These are phyloP conservation scores for Lactifluus hygrophoroides DNA, from an alignment of 768 basidiomycete genomes.

Conservation along the genomic window DNA sequence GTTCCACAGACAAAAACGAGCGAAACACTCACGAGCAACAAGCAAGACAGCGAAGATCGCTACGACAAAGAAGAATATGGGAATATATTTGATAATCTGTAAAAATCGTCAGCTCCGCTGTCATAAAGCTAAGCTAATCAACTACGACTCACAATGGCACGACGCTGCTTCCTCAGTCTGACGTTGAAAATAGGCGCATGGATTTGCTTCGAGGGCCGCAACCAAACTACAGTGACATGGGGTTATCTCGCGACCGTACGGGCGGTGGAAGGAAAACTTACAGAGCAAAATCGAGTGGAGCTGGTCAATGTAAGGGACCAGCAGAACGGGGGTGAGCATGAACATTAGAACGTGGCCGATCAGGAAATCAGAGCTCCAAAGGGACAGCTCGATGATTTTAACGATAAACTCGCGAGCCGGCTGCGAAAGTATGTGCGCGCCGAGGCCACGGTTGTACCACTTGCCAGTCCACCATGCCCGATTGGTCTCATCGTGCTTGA, in stretches of 20 bases:
- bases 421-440: constrained; percentile 87
- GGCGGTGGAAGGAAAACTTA: constrained; percentile 36
- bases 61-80: constrained; percentile 63
- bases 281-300: constrained; percentile 92
- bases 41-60: constrained; percentile 69
- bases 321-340: constrained; percentile 73
- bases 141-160: constrained; percentile 70
- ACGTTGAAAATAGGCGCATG: constrained; percentile 85
- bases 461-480: constrained; percentile 98
- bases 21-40: constrained; percentile 60
- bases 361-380: constrained; percentile 95
- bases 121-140: not conserved
- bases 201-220: constrained; percentile 90
- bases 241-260: constrained; percentile 20
- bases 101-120: not conserved
- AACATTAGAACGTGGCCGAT: constrained; percentile 78
- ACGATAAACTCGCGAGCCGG: constrained; percentile 96
- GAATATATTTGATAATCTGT: constrained; percentile 79
- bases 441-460: constrained; percentile 94
- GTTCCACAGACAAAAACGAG: not conserved
- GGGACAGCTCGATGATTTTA: constrained; percentile 96
- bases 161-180: constrained; percentile 82
- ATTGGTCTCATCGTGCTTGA: constrained; percentile 98
- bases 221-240: constrained; percentile 59
- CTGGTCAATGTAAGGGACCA: constrained; percentile 83